These are phyloP conservation scores for Sporothrix sp. DNA, from an alignment of 2,329 filamentous ascomycete genomes.

Conservation along the genomic window DNA sequence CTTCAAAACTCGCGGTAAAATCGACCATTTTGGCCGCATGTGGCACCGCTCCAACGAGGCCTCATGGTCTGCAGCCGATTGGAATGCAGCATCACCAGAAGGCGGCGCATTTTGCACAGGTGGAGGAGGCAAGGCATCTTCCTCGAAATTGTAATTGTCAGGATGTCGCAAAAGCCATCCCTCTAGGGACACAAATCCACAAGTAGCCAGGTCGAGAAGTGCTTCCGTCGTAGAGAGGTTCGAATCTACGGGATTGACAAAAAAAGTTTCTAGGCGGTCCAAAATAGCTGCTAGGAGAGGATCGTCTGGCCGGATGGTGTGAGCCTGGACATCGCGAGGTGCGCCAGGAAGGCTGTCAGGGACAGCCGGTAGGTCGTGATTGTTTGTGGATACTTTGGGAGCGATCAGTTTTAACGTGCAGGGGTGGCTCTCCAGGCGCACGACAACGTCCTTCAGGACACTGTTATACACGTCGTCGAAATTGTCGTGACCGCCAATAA, in stretches of 20 bases:
- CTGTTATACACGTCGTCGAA: constrained; percentile 65
- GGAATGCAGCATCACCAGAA: too few species aligned
- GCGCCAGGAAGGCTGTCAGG: constrained; percentile 49
- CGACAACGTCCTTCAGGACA: constrained; percentile 61
- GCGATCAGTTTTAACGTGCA: constrained; percentile 62
- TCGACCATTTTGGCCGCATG: constrained; percentile 43
- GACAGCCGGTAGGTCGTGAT: constrained; percentile 46
- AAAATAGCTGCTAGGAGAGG: constrained; percentile 56
- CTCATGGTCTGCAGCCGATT: neutral
- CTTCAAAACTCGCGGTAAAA: constrained; percentile 43
- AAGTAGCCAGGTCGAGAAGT: constrained; percentile 71
- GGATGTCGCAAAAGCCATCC: constrained; percentile 81
- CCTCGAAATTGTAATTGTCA: constrained; percentile 48
- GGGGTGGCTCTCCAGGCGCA: constrained; percentile 59
- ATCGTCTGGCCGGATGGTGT: constrained; percentile 53
- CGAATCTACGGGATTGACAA: constrained; percentile 82
- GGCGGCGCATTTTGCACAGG: too few species aligned
- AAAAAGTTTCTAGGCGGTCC: constrained; percentile 65
- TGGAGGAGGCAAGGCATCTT: constrained; percentile 21
- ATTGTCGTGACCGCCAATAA: constrained; percentile 57
- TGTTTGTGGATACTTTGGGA: constrained; percentile 46
- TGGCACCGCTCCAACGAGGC: constrained; percentile 40
- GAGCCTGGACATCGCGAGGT: constrained; percentile 49
- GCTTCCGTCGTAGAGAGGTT: constrained; percentile 82
- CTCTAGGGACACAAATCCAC: constrained; percentile 74